These are phyloP conservation scores for Alternaria triticina DNA, from an alignment of 2,329 filamentous ascomycete species.

Conservation along the genomic window DNA sequence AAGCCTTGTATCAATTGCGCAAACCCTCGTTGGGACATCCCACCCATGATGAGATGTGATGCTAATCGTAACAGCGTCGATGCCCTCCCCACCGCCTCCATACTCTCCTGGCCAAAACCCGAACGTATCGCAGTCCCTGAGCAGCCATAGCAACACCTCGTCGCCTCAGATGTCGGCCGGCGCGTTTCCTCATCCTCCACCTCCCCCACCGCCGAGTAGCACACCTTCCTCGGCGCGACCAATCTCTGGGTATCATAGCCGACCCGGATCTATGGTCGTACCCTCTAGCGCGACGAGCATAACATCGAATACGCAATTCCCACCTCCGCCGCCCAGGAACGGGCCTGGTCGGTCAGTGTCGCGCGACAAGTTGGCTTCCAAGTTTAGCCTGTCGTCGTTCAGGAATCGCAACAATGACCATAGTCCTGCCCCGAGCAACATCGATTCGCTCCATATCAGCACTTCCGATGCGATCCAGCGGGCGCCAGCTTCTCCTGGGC, in stretches of 20 bases:
- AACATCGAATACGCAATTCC: constrained; percentile 45
- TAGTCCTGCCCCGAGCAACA: constrained; percentile 44
- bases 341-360: constrained; percentile 47
- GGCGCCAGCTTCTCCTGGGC: constrained; percentile 50
- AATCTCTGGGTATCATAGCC: constrained; percentile 40
- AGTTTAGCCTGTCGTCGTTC: constrained; percentile 50
- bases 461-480: constrained; percentile 49
- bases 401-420: constrained; percentile 44
- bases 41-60: constrained; percentile 10
- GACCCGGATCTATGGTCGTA: constrained; percentile 39
- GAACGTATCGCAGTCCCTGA: constrained; percentile 41
- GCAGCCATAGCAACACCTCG: constrained; percentile 23
- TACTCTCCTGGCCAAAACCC: constrained; percentile 55
- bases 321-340: constrained; percentile 47
- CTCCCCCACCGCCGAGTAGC: constrained; percentile 33
- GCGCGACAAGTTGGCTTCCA: constrained; percentile 45
- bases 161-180: constrained; percentile 48
- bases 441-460: constrained; percentile 47
- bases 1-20: constrained; percentile 1
- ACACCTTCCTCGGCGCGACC: constrained; percentile 37
- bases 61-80: constrained; percentile 47
- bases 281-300: constrained; percentile 46
- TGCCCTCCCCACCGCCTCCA: constrained; percentile 59
- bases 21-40: constrained; percentile 1
- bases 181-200: constrained; percentile 47